These are phyloP conservation scores for Entrophospora sp. DNA, from an alignment of 192 early-diverging fungal species.

Conservation along the genomic window DNA sequence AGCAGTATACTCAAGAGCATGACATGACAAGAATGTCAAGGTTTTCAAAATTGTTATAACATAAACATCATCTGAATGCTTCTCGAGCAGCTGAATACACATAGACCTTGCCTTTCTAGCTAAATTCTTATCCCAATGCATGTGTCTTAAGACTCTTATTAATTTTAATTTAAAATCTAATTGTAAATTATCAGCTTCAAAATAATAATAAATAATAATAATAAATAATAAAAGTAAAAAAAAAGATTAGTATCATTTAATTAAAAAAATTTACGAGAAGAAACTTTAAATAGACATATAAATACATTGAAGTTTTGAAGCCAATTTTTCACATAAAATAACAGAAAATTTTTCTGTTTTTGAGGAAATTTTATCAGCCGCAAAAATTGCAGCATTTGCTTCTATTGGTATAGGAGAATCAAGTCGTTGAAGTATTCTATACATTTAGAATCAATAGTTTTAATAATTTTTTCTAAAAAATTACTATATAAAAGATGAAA, in stretches of 20 bases:
- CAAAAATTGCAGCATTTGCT: conserved; percentile 13
- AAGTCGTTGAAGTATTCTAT: conserved; percentile 14
- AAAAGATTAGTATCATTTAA: neutral
- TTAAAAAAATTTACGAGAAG: neutral
- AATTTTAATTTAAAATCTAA: neutral
- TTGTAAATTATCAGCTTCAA: neutral
- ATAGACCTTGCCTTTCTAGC: conserved; percentile 10
- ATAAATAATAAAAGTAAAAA: neutral
- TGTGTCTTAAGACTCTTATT: conserved; percentile 8
- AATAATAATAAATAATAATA: neutral
- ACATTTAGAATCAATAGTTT: neutral
- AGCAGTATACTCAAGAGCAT: conserved; percentile 1
- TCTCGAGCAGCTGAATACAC: conserved; percentile 1
- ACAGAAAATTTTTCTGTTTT: conserved; percentile 2
- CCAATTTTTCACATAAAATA: conserved; percentile 4
- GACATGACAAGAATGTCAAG: conserved; percentile 7
- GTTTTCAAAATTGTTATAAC: neutral
- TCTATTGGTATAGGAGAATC: conserved; percentile 8
- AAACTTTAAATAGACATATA: no score
- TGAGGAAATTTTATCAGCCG: conserved; percentile 10
- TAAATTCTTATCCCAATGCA: conserved; percentile 10
- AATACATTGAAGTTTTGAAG: neutral
- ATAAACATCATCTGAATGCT: neutral
- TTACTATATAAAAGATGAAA: neutral
- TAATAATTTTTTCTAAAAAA: neutral